Evolutionary conservation across 2,329 filamentous ascomycete species (phyloP).

Genomic region (Trichoderma breve): DNA sequence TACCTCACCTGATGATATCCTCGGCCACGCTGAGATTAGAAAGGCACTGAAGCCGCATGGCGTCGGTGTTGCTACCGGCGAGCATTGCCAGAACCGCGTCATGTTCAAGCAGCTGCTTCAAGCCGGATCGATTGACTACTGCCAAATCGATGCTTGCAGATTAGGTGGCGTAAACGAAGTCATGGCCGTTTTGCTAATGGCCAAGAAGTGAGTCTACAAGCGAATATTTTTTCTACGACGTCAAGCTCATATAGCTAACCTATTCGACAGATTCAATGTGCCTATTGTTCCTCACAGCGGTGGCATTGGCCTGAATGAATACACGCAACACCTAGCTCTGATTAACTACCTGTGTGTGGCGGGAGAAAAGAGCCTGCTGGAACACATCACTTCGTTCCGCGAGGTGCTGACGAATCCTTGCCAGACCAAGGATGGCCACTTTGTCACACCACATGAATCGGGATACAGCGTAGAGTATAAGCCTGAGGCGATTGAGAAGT

Average conservation of each 20-base stretch:
- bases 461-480: conserved; percentile 23
- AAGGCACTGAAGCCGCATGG: conserved; percentile 70
- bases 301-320: conserved; percentile 23
- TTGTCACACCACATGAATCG: conserved; percentile 19
- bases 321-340: conserved; percentile 21
- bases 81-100: conserved; percentile 93
- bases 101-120: conserved; percentile 89
- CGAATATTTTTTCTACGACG: background rate
- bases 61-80: conserved; percentile 83
- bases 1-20: conserved; percentile 82
- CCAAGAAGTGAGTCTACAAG: conserved; percentile 14
- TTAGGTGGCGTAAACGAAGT: conserved; percentile 90
- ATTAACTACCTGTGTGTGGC: conserved; percentile 22
- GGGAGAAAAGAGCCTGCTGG: conserved; percentile 21
- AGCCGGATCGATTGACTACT: conserved; percentile 76
- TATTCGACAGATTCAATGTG: conserved; percentile 16
- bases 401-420: conserved; percentile 14
- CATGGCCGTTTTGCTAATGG: conserved; percentile 78
- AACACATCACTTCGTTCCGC: conserved; percentile 21
- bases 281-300: conserved; percentile 23
- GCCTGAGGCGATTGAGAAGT: conserved; percentile 15
- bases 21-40: conserved; percentile 80
- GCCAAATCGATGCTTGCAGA: conserved; percentile 85
- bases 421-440: conserved; percentile 21
- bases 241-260: background rate